Percentiles rank a stretch among this genome's conserved stretches.
Conservation (phyloP, 768 basidiomycete species). For the Phlebiopsis gigantea region DNA sequence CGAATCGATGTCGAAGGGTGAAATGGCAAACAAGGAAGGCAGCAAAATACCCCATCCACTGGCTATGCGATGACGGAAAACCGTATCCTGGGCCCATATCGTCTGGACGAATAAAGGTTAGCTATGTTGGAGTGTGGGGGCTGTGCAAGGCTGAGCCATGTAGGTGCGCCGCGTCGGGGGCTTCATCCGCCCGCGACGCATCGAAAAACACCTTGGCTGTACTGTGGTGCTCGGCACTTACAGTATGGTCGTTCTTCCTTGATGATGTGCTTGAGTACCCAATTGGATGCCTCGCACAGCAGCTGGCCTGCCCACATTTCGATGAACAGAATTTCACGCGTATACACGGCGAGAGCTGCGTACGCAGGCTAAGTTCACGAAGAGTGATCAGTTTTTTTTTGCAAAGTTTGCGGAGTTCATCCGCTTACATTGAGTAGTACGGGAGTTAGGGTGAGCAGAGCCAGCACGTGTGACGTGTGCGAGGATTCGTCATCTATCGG, state of each 20-base stretch:
- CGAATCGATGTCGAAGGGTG: conserved; percentile 61
- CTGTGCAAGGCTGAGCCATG: not conserved
- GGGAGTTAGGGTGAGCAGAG: conserved; percentile 29
- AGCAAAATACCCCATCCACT: conserved; percentile 86
- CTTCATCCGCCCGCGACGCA: not conserved
- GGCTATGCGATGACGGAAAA: conserved; percentile 86
- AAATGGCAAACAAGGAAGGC: conserved; percentile 73
- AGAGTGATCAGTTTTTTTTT: not conserved
- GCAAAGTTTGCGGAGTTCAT: not conserved
- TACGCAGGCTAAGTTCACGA: conserved; percentile 58
- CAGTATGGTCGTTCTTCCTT: conserved; percentile 67
- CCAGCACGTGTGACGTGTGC: conserved; percentile 21
- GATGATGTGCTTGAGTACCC: conserved; percentile 57
- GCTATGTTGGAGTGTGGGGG: not conserved
- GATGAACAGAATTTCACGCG: conserved; percentile 74
- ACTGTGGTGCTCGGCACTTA: conserved; percentile 27
- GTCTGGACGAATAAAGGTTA: conserved; percentile 28
- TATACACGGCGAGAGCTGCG: conserved; percentile 66
- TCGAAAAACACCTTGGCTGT: not conserved
- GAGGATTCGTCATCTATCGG: conserved; percentile 28
- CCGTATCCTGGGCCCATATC: conserved; percentile 70
- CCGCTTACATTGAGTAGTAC: conserved; percentile 26
- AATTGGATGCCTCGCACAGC: conserved; percentile 65
- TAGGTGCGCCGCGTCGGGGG: not conserved
- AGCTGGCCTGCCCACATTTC: conserved; percentile 83